Percentiles rank a stretch among this genome's conserved stretches.
phyloP scores from a whole-genome alignment of 768 basidiomycete species.

The Gymnopilus junonius region DNA sequence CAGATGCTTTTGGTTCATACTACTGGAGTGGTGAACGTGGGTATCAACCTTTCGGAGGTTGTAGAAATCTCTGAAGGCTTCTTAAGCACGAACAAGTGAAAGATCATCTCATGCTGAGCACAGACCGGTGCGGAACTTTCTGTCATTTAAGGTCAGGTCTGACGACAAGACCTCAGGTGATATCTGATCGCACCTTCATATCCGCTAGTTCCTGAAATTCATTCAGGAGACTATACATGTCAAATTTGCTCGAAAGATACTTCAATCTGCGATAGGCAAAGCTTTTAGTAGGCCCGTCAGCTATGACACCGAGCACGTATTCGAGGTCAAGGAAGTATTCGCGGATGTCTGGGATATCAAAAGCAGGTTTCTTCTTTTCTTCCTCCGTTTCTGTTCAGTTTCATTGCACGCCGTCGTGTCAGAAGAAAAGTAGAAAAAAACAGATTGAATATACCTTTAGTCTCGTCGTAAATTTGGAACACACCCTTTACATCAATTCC shows the following conservation, averaged over 20 bases:
- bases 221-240: constrained; percentile 89
- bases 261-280: constrained; percentile 92
- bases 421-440: not conserved
- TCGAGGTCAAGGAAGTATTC: constrained; percentile 98
- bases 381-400: not conserved
- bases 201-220: constrained; percentile 94
- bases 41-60: constrained; percentile 99
- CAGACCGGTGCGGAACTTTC: constrained; percentile 83
- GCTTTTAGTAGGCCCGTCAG: constrained; percentile 95
- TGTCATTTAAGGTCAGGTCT: constrained; percentile 25
- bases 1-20: constrained; percentile 99
- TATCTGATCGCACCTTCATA: constrained; percentile 89
- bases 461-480: constrained; percentile 76
- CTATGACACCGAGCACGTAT: constrained; percentile 86
- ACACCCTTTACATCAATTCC: constrained; percentile 88
- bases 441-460: constrained; percentile 32
- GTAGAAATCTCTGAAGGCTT: constrained; percentile 85
- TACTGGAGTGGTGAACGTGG: constrained; percentile 97
- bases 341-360: constrained; percentile 80
- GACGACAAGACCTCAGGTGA: not conserved
- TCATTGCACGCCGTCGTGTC: too few relatives aligned
- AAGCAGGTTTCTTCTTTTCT: constrained; percentile 54
- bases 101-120: constrained; percentile 2
- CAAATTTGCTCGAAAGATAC: constrained; percentile 92
- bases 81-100: constrained; percentile 8